Evolutionary conservation across 2,329 filamentous ascomycete genomes (phyloP).

Genomic region (Cephalotrichum gorgonifer): DNA sequence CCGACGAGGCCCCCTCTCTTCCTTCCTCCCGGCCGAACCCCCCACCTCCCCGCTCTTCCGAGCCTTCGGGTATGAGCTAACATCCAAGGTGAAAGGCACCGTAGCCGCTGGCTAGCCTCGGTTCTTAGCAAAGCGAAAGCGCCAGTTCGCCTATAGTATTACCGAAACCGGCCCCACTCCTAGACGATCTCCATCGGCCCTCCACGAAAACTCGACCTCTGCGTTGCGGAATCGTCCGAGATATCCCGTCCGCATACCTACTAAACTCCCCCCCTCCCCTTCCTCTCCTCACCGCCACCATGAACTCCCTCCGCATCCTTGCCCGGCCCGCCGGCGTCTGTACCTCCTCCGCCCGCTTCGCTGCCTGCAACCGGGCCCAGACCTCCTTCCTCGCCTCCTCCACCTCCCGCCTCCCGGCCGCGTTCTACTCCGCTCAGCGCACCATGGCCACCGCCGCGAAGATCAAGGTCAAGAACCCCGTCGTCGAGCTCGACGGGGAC

Average conservation of each 20-base stretch:
- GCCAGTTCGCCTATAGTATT: too few relatives aligned
- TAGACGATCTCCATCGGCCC: too few relatives aligned
- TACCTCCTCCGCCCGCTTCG: neutral
- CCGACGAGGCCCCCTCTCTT: too few relatives aligned
- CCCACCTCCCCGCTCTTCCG: too few relatives aligned
- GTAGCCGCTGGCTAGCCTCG: too few relatives aligned
- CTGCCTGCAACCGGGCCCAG: slow-evolving; percentile 1
- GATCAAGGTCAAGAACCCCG: slow-evolving; percentile 99
- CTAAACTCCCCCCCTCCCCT: neutral
- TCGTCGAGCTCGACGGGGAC: slow-evolving; percentile 92
- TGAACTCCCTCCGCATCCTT: slow-evolving; percentile 3
- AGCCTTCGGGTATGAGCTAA: too few relatives aligned
- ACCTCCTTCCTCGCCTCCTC: slow-evolving; percentile 5
- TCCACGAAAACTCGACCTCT: neutral
- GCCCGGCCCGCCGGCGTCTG: slow-evolving; percentile 6
- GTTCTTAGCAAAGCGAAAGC: too few relatives aligned
- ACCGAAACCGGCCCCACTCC: neutral
- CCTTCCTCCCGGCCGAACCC: too few relatives aligned
- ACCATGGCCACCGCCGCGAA: slow-evolving; percentile 55
- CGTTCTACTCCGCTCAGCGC: slow-evolving; percentile 15
- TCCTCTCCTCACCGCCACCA: neutral
- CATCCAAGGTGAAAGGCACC: too few relatives aligned
- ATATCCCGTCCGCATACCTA: neutral
- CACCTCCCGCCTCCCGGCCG: slow-evolving; percentile 8
- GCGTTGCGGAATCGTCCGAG: neutral